Evolutionary conservation across 1,139 yeast species (phyloP), one percentile per base, ranked within the genome.

Genomic region (Candida glucosophila): DNA sequence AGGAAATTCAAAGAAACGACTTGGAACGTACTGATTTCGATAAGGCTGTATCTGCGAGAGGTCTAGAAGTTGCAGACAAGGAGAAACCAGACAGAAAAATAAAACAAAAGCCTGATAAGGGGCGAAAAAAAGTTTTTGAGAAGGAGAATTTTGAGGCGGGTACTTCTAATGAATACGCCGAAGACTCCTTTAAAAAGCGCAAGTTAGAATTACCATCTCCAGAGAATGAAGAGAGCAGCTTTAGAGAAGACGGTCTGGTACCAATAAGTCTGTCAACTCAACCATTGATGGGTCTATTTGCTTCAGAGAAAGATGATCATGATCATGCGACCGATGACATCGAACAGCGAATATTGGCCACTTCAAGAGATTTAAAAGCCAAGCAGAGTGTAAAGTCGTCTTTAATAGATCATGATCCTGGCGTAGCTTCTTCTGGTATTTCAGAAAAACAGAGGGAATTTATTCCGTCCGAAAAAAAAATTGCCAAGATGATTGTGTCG

Each of bases 171-270:
- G 53, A 50, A 13, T 48, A 52, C 8, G 54, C 60, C 29, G 62
- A 58, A 8, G 60, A 58, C 25, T 39, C 47, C 12, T 38, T 55
- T 26, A 74, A 78, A 40, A 66, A 74, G 32, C 56, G 79, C 9
- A 71, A 67, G 34, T 51, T 79, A 14, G 60, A 56, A 4, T 52
- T 81, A 9, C 74, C 85, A 2, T 62, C 53, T 1, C 77, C 80
- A 2, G 26, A 23, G 12, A 23, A 8, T n/a, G n/a, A n/a, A n/a
- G n/a, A n/a, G n/a, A n/a, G n/a, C n/a, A n/a, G n/a, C n/a, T n/a
- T n/a, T n/a, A n/a, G n/a, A n/a, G n/a, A n/a, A n/a, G n/a, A n/a
- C n/a, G n/a, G n/a, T n/a, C n/a, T n/a, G n/a, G n/a, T n/a, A n/a
- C n/a, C n/a, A n/a, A n/a, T n/a, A n/a, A n/a, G n/a, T n/a, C n/a